Evolutionary conservation across 495 filamentous ascomycete genomes (phyloP).

Genomic region (Barbatosphaeria neglecta): DNA sequence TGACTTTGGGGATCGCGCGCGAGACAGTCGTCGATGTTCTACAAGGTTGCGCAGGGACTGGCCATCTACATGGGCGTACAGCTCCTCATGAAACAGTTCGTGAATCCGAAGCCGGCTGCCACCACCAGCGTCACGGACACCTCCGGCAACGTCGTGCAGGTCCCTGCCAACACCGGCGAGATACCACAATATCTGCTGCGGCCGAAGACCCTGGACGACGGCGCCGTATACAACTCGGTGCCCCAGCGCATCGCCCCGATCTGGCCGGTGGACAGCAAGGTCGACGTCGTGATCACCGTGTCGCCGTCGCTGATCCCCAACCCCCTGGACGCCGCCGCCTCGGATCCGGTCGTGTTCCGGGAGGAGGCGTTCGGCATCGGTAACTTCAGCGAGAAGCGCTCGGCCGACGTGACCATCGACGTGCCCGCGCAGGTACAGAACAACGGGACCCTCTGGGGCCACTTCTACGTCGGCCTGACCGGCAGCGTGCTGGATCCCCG

Average conservation of each 20-base stretch:
- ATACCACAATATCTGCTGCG: slow-evolving; percentile 59
- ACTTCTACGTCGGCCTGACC: slow-evolving; percentile 74
- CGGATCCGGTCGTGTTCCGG: slow-evolving; percentile 52
- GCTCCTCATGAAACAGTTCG: slow-evolving; percentile 32
- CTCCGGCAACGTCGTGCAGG: slow-evolving; percentile 30
- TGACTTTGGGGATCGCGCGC: not conserved
- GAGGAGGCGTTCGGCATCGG: slow-evolving; percentile 77
- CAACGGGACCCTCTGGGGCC: slow-evolving; percentile 88
- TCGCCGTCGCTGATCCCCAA: slow-evolving; percentile 60
- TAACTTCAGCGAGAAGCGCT: slow-evolving; percentile 67
- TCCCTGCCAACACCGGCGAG: slow-evolving; percentile 29
- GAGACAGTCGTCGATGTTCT: slow-evolving; percentile 18
- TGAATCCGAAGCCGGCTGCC: slow-evolving; percentile 28
- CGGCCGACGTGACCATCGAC: slow-evolving; percentile 62
- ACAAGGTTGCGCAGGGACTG: slow-evolving; percentile 26
- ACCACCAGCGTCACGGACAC: slow-evolving; percentile 35
- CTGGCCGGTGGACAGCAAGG: slow-evolving; percentile 63
- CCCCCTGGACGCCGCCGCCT: slow-evolving; percentile 46
- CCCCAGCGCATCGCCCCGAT: slow-evolving; percentile 76
- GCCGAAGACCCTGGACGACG: slow-evolving; percentile 43
- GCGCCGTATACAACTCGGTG: slow-evolving; percentile 55
- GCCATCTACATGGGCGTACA: slow-evolving; percentile 35
- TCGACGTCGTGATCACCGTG: slow-evolving; percentile 82
- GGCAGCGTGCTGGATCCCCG: slow-evolving; percentile 67
- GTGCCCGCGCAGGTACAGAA: slow-evolving; percentile 74